These are phyloP conservation scores for Leishmania amazonensis DNA, from an alignment of 208 protist species.

Conservation along the genomic window DNA sequence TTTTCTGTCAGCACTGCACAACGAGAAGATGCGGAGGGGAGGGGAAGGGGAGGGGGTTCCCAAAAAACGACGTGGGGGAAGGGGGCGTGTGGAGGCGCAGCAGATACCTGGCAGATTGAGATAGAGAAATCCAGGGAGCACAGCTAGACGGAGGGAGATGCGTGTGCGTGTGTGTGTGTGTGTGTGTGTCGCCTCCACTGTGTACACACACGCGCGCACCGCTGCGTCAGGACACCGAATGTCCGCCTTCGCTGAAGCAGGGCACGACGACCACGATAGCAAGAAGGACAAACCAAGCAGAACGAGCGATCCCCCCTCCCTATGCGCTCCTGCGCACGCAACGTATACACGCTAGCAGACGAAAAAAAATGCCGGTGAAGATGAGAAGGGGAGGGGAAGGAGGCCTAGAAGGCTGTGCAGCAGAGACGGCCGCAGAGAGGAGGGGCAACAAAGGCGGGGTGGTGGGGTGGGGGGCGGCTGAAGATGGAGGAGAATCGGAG, in stretches of 20 bases:
- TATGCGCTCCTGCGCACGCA: too few relatives aligned
- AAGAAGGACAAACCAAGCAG: neutral
- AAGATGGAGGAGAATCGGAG: neutral
- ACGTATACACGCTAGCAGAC: neutral
- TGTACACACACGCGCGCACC: neutral
- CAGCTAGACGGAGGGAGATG: neutral
- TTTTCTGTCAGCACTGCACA: too few relatives aligned
- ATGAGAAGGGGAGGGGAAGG: neutral
- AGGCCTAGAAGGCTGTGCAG: neutral
- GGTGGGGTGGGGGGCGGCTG: too few relatives aligned
- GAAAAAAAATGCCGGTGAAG: neutral
- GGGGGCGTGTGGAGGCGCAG: too few relatives aligned
- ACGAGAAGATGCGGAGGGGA: too few relatives aligned
- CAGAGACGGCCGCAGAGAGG: neutral
- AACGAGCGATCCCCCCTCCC: too few relatives aligned
- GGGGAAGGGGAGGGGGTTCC: neutral
- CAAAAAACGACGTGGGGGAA: neutral
- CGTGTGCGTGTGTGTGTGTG: neutral
- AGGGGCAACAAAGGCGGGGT: too few relatives aligned
- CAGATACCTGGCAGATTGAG: neutral
- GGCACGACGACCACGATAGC: neutral
- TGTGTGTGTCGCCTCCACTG: neutral
- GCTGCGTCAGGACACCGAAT: neutral
- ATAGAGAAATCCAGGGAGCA: neutral
- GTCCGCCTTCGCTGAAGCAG: neutral